These are phyloP conservation scores for Lentithecium fluviatile DNA, from an alignment of 495 filamentous ascomycete genomes.

Conservation along the genomic window DNA sequence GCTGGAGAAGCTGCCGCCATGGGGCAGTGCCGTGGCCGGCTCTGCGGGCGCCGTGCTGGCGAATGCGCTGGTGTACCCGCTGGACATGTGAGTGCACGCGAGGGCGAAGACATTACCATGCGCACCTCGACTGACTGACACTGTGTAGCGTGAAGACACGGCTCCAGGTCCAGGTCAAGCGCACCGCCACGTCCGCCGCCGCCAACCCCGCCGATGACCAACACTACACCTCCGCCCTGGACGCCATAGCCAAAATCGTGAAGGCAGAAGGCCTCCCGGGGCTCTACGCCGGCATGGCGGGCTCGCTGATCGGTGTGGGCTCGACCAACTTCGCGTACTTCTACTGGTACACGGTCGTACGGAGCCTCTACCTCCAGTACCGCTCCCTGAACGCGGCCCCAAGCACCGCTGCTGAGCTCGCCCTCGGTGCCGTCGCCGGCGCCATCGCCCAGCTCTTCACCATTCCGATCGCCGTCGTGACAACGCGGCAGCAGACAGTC, in stretches of 20 bases:
- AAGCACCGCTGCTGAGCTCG: conserved; percentile 80
- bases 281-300: conserved; percentile 84
- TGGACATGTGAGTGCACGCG: conserved; percentile 76
- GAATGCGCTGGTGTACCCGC: conserved; percentile 92
- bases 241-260: conserved; percentile 84
- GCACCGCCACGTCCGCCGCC: conserved; percentile 47
- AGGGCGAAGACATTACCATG: not conserved
- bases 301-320: conserved; percentile 84
- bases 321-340: conserved; percentile 99
- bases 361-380: conserved; percentile 74
- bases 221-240: conserved; percentile 81
- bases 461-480: conserved; percentile 92
- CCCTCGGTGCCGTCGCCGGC: conserved; percentile 82
- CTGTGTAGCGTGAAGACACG: conserved; percentile 83
- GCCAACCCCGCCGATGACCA: conserved; percentile 44
- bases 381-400: conserved; percentile 62
- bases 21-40: conserved; percentile 90
- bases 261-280: conserved; percentile 77
- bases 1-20: conserved; percentile 74
- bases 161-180: conserved; percentile 92
- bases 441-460: conserved; percentile 94
- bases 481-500: conserved; percentile 93
- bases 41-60: conserved; percentile 91
- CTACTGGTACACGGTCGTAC: conserved; percentile 95
- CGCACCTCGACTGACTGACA: not conserved